Base-by-base conservation (phyloP, 2,329 filamentous ascomycete genomes). In the Hypoxylon sp. region DNA sequence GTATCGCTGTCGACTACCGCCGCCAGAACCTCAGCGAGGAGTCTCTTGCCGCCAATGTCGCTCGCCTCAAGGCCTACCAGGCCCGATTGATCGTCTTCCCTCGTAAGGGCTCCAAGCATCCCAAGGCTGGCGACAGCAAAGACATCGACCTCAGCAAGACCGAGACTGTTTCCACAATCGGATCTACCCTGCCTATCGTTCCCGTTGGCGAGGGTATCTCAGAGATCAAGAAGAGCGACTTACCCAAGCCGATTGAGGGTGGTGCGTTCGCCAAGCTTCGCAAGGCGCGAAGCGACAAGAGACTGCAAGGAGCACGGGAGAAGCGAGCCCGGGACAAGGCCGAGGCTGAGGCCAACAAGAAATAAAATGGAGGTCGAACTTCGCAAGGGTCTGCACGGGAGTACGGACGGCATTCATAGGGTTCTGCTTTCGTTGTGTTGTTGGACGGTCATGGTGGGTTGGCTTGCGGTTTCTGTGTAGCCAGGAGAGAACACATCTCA, bases 11-110 rank as follows among this genome's bases (percentile, higher is more conserved):
- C 85, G 96, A 99, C 84, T 87, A 89, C 83, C 95, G 96, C 86
- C 95, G 96, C 83, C 90, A 93, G 86, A 99, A 98, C 89, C 91
- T 97, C 79, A 96, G 91, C 80, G 93, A 96, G 87, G 96, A 98
- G 89, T 92, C 91, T 74, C 91, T 98, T 78, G 88, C 93, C 82
- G 87, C 88, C 87, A 99, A 99, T 85, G 95, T 99, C 77, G 92
- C 92, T 83, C 96, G 96, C 80, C 93, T 99, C 80, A 94, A 97
- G 89, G 93, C 93, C 81, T 99, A 97, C 93, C 92, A 91, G 87
- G 89, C 91, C 80, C 93, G 93, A 80, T 87, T 99, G 79, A 97
- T 99, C 82, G 89, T 99, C 81, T 97, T 99, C 89, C 96, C 96
- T 81, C 93, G 93, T 88, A 93, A 93, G 85, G 89, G 89, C 81